Base-by-base conservation (phyloP, 257 asterid species). In the Gentiana dahurica region DNA sequence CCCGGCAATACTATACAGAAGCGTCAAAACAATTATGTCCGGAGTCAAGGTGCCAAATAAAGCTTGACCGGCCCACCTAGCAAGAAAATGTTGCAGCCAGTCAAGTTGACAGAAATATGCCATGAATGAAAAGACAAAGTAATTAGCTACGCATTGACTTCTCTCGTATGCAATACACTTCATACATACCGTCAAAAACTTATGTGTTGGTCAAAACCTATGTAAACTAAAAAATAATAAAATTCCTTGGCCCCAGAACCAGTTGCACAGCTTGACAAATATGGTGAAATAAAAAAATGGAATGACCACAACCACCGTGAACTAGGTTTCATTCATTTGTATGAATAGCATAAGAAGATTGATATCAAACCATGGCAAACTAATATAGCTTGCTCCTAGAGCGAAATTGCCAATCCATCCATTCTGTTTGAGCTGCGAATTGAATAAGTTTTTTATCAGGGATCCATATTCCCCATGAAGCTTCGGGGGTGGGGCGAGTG, bases 11-110 rank as follows among this genome's bases (percentile, higher is more conserved):
- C 98, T 87, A 77, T 91, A 91, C 66, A 91, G 74, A 39, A 87
- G 79, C 46, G 98, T 91, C 49, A 91, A 85, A 62, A 91, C 94
- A 55, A 91, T 57, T 59, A 87, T 71, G 69, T 91, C 96, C 4
- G 83, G 93, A 2, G 95, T 81, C 63, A 91, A 87, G 60, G 94
- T 87, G 63, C 98, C 98, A 57, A 91, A 91, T 69, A 91, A 71
- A 57, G 98, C 98, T 81, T 91, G 96, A 63, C 96, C 98, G 53
- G 98, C 98, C 98, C 98, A 91, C 95, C 98, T 91, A 63, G 52
- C 55, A 68, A 41, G 46, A 41, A 41, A 41, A 41, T 5, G 6
- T 41, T 62, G 49, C 39, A 38, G 59, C 73, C 66, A 57, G 45
- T 41, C 49, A 55, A 64, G 66, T 9, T 53, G 62, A 61, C 41